phyloP scores from a whole-genome alignment of 1,139 yeast species.

The Candida anutae region DNA sequence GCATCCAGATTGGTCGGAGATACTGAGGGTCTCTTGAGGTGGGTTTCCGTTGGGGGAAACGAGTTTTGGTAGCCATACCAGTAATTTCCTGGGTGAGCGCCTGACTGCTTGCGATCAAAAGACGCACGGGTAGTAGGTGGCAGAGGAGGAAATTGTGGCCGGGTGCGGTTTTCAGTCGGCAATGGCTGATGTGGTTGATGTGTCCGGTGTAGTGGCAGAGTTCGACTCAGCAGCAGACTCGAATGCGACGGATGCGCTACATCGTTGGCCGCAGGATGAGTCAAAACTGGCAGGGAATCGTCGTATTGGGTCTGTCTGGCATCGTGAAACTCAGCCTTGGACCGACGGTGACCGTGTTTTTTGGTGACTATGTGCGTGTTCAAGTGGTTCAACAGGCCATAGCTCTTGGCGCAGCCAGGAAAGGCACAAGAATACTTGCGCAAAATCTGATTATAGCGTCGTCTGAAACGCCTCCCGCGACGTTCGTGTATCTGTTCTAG shows the following conservation, averaged over 20 bases:
- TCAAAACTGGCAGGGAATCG: too few relatives aligned
- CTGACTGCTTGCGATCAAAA: too few relatives aligned
- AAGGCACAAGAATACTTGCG: constrained; percentile 57
- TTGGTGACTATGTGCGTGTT: constrained; percentile 72
- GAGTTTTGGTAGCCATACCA: constrained; percentile 24
- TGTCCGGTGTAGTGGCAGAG: too few relatives aligned
- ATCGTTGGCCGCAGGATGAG: too few relatives aligned
- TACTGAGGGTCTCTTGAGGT: too few relatives aligned
- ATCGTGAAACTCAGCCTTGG: constrained; percentile 63
- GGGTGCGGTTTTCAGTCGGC: too few relatives aligned
- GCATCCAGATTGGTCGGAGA: too few relatives aligned
- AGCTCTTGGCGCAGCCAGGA: constrained; percentile 58
- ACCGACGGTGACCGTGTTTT: constrained; percentile 62
- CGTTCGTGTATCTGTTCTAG: constrained; percentile 10
- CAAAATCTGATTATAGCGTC: constrained; percentile 64
- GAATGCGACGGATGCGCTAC: too few relatives aligned
- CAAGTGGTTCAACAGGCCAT: constrained; percentile 70
- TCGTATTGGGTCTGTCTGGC: too few relatives aligned
- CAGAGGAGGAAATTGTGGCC: background rate
- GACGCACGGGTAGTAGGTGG: constrained; percentile 1
- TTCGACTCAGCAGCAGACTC: too few relatives aligned
- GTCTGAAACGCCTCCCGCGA: constrained; percentile 43
- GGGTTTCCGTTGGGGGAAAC: constrained; percentile 4
- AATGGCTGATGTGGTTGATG: too few relatives aligned
- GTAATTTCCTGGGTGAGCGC: too few relatives aligned